Percentiles rank a stretch among this genome's conserved stretches.
Evolutionary conservation across 768 basidiomycete genomes (phyloP).

Genomic region (Boletus pseudo-olivaceus): DNA sequence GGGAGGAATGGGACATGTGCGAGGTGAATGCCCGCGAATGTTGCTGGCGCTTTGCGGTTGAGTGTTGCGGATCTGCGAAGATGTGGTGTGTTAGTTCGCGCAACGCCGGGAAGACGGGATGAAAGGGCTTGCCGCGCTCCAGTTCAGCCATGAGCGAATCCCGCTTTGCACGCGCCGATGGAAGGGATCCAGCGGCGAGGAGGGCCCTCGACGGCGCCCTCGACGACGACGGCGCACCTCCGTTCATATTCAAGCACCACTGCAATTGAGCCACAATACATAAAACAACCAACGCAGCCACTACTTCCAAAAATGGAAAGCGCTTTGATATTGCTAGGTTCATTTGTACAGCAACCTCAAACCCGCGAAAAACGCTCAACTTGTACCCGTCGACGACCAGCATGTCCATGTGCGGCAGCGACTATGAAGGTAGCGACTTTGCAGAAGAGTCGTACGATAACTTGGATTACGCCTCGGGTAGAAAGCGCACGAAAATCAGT

Average conservation of each 20-base stretch:
- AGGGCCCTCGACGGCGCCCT: conserved; percentile 7
- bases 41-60: conserved; percentile 64
- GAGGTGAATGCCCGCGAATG: conserved; percentile 60
- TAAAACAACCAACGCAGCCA: too few relatives aligned
- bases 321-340: too few relatives aligned
- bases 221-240: conserved; percentile 15
- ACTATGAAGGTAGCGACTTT: conserved; percentile 18
- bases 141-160: conserved; percentile 67
- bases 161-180: conserved; percentile 41
- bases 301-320: conserved; percentile 7
- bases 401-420: conserved; percentile 16
- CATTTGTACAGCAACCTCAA: conserved; percentile 4
- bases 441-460: conserved; percentile 19
- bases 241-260: conserved; percentile 6
- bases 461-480: background rate
- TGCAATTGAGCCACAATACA: background rate
- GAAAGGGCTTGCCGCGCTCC: conserved; percentile 47
- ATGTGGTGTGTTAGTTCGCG: background rate
- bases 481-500: conserved; percentile 2
- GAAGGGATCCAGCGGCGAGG: conserved; percentile 7
- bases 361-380: background rate
- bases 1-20: conserved; percentile 54
- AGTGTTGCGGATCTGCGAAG: conserved; percentile 57
- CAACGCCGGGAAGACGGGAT: background rate
- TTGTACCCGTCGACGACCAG: background rate